Evolutionary conservation across 2,329 filamentous ascomycete genomes (phyloP), one percentile per base, ranked within the genome.

Genomic region (Aspergillus sp.): DNA sequence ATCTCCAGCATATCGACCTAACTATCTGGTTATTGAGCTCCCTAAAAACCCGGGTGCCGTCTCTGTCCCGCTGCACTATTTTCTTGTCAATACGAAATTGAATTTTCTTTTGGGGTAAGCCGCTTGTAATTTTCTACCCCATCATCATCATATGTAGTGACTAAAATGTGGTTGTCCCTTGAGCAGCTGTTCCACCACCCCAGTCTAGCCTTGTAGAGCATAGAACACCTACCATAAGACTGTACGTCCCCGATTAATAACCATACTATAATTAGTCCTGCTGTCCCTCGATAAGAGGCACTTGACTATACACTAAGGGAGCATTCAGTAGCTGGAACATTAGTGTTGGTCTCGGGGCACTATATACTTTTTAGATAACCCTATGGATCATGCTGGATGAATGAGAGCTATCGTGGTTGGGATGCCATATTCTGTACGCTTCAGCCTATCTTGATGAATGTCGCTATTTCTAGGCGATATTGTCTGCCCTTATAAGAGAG

Each of bases 311-410:
- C 6, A 23, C 21, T 40, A 49, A 34, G 7, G 41, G 17, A 29
- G 46, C 25, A 49, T 49, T 41, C 17, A 25, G 23, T 40, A 49
- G 34, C 20, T 49, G 34, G 34, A 32, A 49, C 17, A 14, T 32
- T 42, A 32, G 46, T 41, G n/a, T 49, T 41, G 46, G 32, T 41
- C 46, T 49, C 23, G 46, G 46, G 34, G 34, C 46, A 40, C 34
- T 49, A 23, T 49, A 49, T 49, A 40, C 36, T 7, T 49, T 32
- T 25, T 40, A 41, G 34, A 42, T 42, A n/a, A 49, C 46, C 13
- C 23, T 49, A 40, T 17, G 34, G 46, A 10, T 41, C 36, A 49
- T 49, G 46, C 17, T 41, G 32, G 34, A 49, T 49, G 36, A 49
- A 10, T 49, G 46, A 41, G 20, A 40, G 23, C 46, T 41, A 29